Percentiles rank a stretch among this genome's conserved stretches.
Evolutionary conservation across 2,329 filamentous ascomycete species (phyloP).

Genomic region (Neofusicoccum ribis): DNA sequence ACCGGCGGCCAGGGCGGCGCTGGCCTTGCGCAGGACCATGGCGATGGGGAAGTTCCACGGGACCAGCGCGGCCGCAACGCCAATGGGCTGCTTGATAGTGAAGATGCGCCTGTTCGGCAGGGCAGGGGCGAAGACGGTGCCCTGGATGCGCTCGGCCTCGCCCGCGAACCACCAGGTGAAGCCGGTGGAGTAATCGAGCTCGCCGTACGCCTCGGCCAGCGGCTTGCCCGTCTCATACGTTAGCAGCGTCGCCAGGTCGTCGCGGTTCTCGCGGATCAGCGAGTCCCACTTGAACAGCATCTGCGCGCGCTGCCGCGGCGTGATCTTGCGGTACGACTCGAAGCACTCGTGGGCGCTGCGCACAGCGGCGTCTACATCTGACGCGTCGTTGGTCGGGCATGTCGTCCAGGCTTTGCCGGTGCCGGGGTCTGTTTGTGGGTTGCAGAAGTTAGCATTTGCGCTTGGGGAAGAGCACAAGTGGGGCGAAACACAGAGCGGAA

Average conservation of each 20-base stretch:
- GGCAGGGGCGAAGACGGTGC: conserved; percentile 60
- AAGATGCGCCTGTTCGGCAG: conserved; percentile 65
- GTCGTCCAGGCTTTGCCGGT: conserved; percentile 52
- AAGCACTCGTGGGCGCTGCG: conserved; percentile 63
- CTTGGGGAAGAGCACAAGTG: too few relatives aligned
- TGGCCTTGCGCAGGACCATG: conserved; percentile 37
- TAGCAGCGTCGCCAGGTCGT: conserved; percentile 64
- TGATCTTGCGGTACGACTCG: conserved; percentile 59
- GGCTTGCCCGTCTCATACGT: conserved; percentile 62
- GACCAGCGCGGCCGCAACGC: conserved; percentile 45
- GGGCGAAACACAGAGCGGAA: too few relatives aligned
- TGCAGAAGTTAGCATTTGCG: not conserved
- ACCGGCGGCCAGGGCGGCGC: conserved; percentile 37
- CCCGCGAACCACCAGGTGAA: conserved; percentile 61
- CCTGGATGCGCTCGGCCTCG: conserved; percentile 63
- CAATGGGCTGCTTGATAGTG: conserved; percentile 64
- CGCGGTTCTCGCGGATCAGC: conserved; percentile 61
- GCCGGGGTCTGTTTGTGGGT: conserved; percentile 47
- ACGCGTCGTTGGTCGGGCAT: conserved; percentile 50
- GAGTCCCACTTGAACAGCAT: conserved; percentile 66
- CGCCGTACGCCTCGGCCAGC: conserved; percentile 52
- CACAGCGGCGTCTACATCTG: conserved; percentile 64
- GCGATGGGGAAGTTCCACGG: conserved; percentile 47
- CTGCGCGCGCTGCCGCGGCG: conserved; percentile 61
- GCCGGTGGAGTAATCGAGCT: conserved; percentile 55